phyloP scores from a whole-genome alignment of 2,329 filamentous ascomycete genomes.

The Aspergillus spinulosporus region DNA sequence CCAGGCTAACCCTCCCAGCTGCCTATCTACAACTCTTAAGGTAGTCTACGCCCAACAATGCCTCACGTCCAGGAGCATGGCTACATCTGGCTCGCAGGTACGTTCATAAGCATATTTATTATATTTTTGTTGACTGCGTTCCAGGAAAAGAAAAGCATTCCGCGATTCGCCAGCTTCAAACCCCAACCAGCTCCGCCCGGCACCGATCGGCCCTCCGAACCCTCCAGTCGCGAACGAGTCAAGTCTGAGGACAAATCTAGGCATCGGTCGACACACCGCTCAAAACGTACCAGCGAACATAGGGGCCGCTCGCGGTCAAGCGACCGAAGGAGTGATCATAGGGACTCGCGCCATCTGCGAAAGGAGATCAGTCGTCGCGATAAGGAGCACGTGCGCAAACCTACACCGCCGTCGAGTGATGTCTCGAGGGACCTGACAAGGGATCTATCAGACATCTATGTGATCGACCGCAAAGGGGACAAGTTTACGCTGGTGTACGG shows the following conservation, averaged over 20 bases:
- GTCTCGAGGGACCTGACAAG: conserved; percentile 19
- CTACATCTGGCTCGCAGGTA: conserved; percentile 38
- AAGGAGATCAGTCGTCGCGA: conserved; percentile 17
- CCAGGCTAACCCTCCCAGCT: conserved; percentile 24
- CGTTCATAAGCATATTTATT: conserved; percentile 12
- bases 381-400: conserved; percentile 10
- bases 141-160: conserved; percentile 50
- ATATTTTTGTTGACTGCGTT: background rate
- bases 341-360: conserved; percentile 16
- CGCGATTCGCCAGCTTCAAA: conserved; percentile 75
- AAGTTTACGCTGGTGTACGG: conserved; percentile 73
- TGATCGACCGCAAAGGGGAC: conserved; percentile 75
- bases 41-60: conserved; percentile 18
- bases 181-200: conserved; percentile 43
- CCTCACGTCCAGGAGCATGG: conserved; percentile 35
- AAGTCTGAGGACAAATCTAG: conserved; percentile 26
- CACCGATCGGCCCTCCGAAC: conserved; percentile 23
- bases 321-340: conserved; percentile 20
- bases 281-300: conserved; percentile 25
- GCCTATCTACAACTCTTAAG: conserved; percentile 4
- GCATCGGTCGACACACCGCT: conserved; percentile 23
- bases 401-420: conserved; percentile 11
- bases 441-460: conserved; percentile 47
- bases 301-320: conserved; percentile 27
- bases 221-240: conserved; percentile 22